Conservation (phyloP, 1,284 basidiomycete genomes). For the Mycena sp. region DNA sequence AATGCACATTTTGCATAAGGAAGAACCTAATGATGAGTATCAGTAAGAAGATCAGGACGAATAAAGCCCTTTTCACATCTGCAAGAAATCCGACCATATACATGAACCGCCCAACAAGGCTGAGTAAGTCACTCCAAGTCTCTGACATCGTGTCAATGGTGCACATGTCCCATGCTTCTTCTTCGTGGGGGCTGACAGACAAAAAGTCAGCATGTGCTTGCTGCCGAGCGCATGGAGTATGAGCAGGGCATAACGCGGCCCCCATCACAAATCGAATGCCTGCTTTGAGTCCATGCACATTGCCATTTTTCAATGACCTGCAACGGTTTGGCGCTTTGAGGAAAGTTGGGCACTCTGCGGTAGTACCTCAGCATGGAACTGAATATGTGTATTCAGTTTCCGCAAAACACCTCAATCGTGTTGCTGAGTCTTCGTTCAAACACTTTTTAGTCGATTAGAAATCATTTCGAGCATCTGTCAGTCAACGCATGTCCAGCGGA, state of each 20-base stretch:
- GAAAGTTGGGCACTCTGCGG: not conserved
- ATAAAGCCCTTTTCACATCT: not conserved
- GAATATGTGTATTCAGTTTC: not conserved
- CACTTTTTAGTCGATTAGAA: too few species aligned
- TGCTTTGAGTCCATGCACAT: not conserved
- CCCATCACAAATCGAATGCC: not conserved
- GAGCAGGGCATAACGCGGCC: not conserved
- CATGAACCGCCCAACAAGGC: not conserved
- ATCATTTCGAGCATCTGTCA: not conserved
- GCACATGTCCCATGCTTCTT: not conserved
- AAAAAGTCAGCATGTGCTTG: not conserved
- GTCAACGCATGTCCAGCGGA: not conserved
- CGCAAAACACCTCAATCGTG: not conserved
- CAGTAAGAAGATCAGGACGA: not conserved
- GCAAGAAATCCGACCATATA: not conserved
- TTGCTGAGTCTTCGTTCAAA: not conserved
- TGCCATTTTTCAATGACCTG: not conserved
- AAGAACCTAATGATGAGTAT: not conserved
- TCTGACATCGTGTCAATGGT: not conserved
- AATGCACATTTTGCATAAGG: constrained; percentile 14
- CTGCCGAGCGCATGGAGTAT: not conserved
- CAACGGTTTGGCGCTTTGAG: not conserved
- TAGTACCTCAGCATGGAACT: constrained; percentile 8
- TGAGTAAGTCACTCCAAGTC: not conserved
- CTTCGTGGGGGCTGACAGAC: not conserved